Base-by-base conservation (phyloP, 768 basidiomycete species). In the Mycena maculata region DNA sequence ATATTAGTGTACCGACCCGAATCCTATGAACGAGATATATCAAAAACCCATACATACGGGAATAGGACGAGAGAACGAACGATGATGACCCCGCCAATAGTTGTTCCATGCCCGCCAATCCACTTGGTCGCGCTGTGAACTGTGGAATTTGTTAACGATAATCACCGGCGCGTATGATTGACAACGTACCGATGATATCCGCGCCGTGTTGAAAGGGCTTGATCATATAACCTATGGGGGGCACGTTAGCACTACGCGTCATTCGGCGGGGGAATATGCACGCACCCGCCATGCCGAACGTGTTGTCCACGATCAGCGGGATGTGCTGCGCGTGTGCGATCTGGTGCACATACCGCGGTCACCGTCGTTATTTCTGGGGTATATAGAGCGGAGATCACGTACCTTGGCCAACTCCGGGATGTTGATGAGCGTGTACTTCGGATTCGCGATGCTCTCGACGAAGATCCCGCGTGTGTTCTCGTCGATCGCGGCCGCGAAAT, bases 81-180 rank as follows among this genome's bases (percentile, higher is more conserved):
- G 50, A 94, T 77, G 63, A 95, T 80, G 30, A 93, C 87, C 44
- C 93, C 93, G 5, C 84, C 92, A 50, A 95, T 92, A 25, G 90
- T 91, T 0, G 89, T 93, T 31, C 93, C 92, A 66, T 93, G 92
- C 0, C 91, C 90, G 15, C 90, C 89, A 36, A 94, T 93, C 93
- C 93, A 95, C 73, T 95, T 94, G 1, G 93, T 93, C 1, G 91
- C 91, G 54, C 89, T 91, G 75, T 93, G 89, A 20, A 93, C 89
- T 83, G 49, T 72, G 60, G 4, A 62, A 12, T 41, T 27, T 25
- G 25, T 49, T 9, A 56, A 33, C 36, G 39, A 25, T 9, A 8
- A 64, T 22, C 28, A 1, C 11, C 27, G 27, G 9, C 1, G 15
- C 41, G 11, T 15, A 23, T 57, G 4, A 10, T 10, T 1, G 8